Conservation (phyloP, 192 early-diverging fungal species). For the Coemansia sp. region DNA sequence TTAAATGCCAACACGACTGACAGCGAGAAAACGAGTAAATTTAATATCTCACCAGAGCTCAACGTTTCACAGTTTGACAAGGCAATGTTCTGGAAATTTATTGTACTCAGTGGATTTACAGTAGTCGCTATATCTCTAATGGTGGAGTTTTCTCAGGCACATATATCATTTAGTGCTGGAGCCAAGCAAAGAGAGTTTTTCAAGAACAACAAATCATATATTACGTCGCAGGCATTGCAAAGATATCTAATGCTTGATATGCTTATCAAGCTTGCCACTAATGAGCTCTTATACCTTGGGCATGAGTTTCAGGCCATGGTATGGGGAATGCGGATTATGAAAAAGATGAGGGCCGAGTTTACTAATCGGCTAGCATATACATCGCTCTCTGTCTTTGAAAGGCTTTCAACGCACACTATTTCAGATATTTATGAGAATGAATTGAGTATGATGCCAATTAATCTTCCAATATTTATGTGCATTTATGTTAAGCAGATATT, state of each 20-base stretch:
- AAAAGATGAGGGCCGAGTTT: constrained; percentile 8
- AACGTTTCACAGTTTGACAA: constrained; percentile 3
- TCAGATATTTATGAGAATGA: not conserved
- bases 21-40: not conserved
- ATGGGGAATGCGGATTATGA: not conserved
- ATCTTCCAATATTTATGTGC: constrained; percentile 4
- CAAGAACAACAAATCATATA: not conserved
- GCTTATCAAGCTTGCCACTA: not conserved
- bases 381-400: constrained; percentile 16
- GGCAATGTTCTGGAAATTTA: constrained; percentile 9
- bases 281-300: not conserved
- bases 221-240: not conserved
- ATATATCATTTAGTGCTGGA: constrained; percentile 3
- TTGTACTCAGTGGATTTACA: constrained; percentile 9
- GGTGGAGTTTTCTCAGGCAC: constrained; percentile 5
- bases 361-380: constrained; percentile 1
- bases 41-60: constrained; percentile 14
- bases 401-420: constrained; percentile 16
- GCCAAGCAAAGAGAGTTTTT: not conserved
- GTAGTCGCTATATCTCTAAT: constrained; percentile 6
- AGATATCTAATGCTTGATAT: not conserved
- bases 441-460: not conserved
- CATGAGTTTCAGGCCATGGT: not conserved
- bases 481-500: not conserved
- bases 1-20: not conserved